Conservation (phyloP, 345 rosid species). For the thale cress (Arabidopsis thaliana) region DNA sequence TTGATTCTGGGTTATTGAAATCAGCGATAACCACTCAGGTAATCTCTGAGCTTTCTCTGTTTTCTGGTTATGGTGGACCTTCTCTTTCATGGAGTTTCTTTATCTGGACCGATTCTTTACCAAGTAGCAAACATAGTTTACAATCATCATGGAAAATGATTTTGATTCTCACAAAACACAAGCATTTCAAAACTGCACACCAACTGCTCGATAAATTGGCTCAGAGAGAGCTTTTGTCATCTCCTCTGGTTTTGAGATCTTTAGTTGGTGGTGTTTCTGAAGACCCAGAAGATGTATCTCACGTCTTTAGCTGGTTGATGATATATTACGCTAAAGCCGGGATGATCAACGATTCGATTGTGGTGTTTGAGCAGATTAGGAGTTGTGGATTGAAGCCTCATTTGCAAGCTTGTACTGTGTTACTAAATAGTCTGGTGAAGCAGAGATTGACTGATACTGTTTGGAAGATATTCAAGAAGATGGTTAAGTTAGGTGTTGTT, state of each 20-base stretch:
- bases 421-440: slow-evolving; percentile 69
- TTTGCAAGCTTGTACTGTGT: slow-evolving; percentile 89
- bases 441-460: slow-evolving; percentile 69
- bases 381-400: slow-evolving; percentile 64
- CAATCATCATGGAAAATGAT: slow-evolving; percentile 89
- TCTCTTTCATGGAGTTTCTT: slow-evolving; percentile 66
- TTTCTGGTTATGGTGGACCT: slow-evolving; percentile 43
- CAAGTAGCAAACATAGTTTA: slow-evolving; percentile 59
- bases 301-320: slow-evolving; percentile 85
- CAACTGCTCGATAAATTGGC: slow-evolving; percentile 81
- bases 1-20: slow-evolving; percentile 50
- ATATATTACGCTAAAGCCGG: slow-evolving; percentile 64
- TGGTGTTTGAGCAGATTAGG: slow-evolving; percentile 78
- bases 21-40: slow-evolving; percentile 56
- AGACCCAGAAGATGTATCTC: slow-evolving; percentile 71
- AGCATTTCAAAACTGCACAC: slow-evolving; percentile 78
- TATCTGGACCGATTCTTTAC: slow-evolving; percentile 57
- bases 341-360: slow-evolving; percentile 70
- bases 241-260: slow-evolving; percentile 69
- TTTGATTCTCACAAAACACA: slow-evolving; percentile 61
- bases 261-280: slow-evolving; percentile 50
- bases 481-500: slow-evolving; percentile 69
- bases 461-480: slow-evolving; percentile 86
- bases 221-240: slow-evolving; percentile 70
- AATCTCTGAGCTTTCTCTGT: slow-evolving; percentile 55